Evolutionary conservation across 768 basidiomycete genomes (phyloP), one percentile per base, ranked within the genome.

Genomic region (Xerocomellus intermedius): DNA sequence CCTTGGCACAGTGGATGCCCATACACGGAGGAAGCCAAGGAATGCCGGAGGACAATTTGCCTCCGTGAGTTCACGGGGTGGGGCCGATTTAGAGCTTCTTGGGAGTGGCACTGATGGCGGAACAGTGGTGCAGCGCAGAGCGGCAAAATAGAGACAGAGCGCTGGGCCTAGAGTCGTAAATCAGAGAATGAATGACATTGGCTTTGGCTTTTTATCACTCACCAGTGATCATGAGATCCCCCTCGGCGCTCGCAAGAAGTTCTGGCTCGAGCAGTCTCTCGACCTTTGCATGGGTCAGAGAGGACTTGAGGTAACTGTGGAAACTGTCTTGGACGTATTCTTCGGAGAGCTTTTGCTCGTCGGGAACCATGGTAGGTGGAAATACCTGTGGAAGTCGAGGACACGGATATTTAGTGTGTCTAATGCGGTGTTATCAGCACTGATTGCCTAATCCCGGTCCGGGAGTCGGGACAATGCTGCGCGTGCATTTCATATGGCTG

Each of bases 211-310:
- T 41, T 35, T 35, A 12, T 21, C n/a, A 59, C 78, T 57, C 47
- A 84, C 91, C 91, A 66, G 88, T 85, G 55, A 94, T 87, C 90
- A 93, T 93, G 30, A 94, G 71, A 76, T 94, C 91, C 0, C 78
- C 82, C 71, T 91, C 88, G 12, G 89, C 92, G 42, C 84, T 86
- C 35, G 85, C 86, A 6, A 94, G 74, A 1, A 90, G 69, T 39
- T 90, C 85, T 8, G 81, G 81, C 64, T 89, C 87, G 33, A 94
- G 74, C 2, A 94, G 75, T 4, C 76, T 73, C 69, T 94, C 92
- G 0, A 78, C 80, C 64, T 89, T 91, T 0, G 91, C 92, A 62
- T 86, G 84, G 0, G 87, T 79, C 12, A 94, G 73, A 0, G 89
- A 89, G 1, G 86, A 87, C 63, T 86, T 87, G 63, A 93, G 82